Conservation (phyloP, 495 filamentous ascomycete genomes). For the Hapsidospora chrysogenum region DNA sequence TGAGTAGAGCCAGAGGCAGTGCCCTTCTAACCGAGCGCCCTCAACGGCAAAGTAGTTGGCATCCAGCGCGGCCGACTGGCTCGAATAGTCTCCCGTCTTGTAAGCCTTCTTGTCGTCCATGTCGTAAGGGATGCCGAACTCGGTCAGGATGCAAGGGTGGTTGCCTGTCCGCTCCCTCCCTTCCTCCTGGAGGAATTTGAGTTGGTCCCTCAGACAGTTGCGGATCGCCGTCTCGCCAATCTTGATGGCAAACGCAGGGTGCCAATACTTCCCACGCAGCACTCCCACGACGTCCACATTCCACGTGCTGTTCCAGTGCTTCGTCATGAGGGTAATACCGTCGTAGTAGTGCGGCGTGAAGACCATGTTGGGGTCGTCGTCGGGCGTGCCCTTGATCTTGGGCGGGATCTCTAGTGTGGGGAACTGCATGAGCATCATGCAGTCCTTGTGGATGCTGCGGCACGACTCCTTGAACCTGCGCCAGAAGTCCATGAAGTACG, state of each 20-base stretch:
- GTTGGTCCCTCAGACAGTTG: conserved; percentile 83
- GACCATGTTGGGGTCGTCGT: conserved; percentile 80
- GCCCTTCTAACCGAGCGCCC: conserved; percentile 62
- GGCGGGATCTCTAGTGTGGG: conserved; percentile 87
- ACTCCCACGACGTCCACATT: conserved; percentile 93
- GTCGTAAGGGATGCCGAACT: conserved; percentile 96
- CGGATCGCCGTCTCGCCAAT: conserved; percentile 89
- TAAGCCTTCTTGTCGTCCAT: conserved; percentile 96
- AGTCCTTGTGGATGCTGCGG: conserved; percentile 53
- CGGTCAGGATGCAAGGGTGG: conserved; percentile 80
- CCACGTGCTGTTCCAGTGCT: conserved; percentile 95
- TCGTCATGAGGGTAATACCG: conserved; percentile 89
- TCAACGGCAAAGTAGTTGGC: conserved; percentile 91
- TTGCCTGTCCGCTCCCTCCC: conserved; percentile 80
- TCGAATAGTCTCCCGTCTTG: conserved; percentile 89
- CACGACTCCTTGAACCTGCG: conserved; percentile 59
- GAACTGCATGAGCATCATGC: conserved; percentile 83
- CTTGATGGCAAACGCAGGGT: conserved; percentile 79
- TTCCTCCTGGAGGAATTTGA: conserved; percentile 75
- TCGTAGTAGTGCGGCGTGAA: conserved; percentile 96
- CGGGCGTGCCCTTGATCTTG: conserved; percentile 65
- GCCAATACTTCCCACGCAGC: conserved; percentile 71
- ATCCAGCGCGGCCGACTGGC: conserved; percentile 87
- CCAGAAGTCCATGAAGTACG: conserved; percentile 77
- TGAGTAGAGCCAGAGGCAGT: conserved; percentile 78